phyloP scores from a whole-genome alignment of 768 basidiomycete species.

The Lactarius pseudohatsudake region DNA sequence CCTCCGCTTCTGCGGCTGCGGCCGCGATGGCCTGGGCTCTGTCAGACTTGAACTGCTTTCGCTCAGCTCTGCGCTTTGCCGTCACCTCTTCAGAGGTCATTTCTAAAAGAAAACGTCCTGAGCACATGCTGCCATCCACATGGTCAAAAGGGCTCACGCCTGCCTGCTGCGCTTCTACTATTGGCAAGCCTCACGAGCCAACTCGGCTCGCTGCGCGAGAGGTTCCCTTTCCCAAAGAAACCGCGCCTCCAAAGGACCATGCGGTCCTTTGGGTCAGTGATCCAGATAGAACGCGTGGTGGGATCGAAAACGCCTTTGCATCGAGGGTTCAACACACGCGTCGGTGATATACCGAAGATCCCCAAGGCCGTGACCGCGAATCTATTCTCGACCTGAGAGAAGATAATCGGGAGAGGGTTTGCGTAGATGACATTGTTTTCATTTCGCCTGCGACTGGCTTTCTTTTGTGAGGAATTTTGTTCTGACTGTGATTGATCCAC shows the following conservation, averaged over 20 bases:
- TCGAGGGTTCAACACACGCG: slow-evolving; percentile 65
- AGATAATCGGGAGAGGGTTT: slow-evolving; percentile 64
- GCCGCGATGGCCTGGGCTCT: slow-evolving; percentile 85
- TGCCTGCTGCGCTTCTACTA: slow-evolving; percentile 48
- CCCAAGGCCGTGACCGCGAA: slow-evolving; percentile 46
- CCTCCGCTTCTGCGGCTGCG: slow-evolving; percentile 77
- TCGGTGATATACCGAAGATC: slow-evolving; percentile 46
- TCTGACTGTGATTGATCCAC: slow-evolving; percentile 21
- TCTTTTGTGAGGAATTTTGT: slow-evolving; percentile 34
- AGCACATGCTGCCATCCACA: background rate
- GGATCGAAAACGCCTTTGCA: slow-evolving; percentile 78
- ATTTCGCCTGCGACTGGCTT: slow-evolving; percentile 53
- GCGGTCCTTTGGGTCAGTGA: slow-evolving; percentile 61
- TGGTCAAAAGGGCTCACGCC: slow-evolving; percentile 47
- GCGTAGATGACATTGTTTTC: slow-evolving; percentile 72
- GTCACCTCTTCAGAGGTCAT: slow-evolving; percentile 91
- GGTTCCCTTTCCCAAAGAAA: slow-evolving; percentile 96
- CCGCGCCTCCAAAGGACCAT: slow-evolving; percentile 81
- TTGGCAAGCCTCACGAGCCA: slow-evolving; percentile 86
- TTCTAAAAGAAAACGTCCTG: slow-evolving; percentile 39
- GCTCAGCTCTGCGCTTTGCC: slow-evolving; percentile 80
- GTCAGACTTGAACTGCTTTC: slow-evolving; percentile 91
- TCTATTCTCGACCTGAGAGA: slow-evolving; percentile 46
- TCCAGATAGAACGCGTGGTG: slow-evolving; percentile 85
- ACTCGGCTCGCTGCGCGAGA: slow-evolving; percentile 92